Evolutionary conservation across 73 alveolate species (phyloP).

Genomic region (Blepharisma japonicum): DNA sequence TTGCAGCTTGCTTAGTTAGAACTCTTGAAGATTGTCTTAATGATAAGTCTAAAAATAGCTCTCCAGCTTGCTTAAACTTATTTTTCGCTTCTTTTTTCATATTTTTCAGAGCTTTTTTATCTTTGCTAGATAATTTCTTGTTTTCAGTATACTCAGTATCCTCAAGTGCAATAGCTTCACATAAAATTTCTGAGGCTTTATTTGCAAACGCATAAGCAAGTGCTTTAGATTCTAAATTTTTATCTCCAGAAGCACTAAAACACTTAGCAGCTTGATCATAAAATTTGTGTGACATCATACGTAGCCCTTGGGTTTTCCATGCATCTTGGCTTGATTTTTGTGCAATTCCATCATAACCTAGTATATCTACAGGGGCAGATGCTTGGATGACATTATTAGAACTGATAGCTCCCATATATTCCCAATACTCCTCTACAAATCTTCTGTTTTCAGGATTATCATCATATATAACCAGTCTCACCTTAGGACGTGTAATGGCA

Average conservation of each 20-base stretch:
- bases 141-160: conserved; percentile 29
- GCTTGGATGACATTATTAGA: neutral
- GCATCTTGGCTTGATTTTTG: conserved; percentile 44
- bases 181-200: conserved; percentile 51
- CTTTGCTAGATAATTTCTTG: conserved; percentile 35
- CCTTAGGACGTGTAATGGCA: conserved; percentile 83
- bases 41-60: conserved; percentile 39
- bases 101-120: conserved; percentile 31
- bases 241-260: conserved; percentile 63
- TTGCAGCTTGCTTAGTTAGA: conserved; percentile 58
- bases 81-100: conserved; percentile 30
- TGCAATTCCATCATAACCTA: neutral
- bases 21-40: neutral
- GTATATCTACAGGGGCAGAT: neutral
- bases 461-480: conserved; percentile 76
- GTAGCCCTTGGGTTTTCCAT: conserved; percentile 75
- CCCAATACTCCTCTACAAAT: conserved; percentile 56
- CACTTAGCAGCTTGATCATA: conserved; percentile 76
- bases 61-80: conserved; percentile 57
- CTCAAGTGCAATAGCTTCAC: neutral
- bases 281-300: conserved; percentile 69
- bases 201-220: conserved; percentile 62
- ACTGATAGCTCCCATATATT: conserved; percentile 46
- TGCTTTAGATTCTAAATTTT: conserved; percentile 48
- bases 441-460: conserved; percentile 54